Conservation (phyloP, 495 filamentous ascomycete genomes). For the Aspergillus egyptiacus region DNA sequence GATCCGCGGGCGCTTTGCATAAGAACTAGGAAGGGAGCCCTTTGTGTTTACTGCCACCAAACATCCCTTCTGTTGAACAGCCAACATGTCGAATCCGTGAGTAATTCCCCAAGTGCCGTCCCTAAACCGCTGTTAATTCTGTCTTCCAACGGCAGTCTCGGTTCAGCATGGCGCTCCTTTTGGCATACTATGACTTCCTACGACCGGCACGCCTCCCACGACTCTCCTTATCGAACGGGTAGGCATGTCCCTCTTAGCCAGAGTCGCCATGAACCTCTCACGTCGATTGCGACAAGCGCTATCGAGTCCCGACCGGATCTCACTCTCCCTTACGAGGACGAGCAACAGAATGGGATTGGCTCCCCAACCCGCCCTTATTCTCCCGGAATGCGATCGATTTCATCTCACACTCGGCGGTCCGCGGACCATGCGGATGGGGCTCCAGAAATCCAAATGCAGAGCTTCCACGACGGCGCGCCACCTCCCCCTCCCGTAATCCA, state of each 20-base stretch:
- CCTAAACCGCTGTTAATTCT: not conserved
- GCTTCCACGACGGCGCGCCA: slow-evolving; percentile 85
- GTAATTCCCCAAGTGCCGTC: slow-evolving; percentile 7
- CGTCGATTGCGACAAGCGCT: slow-evolving; percentile 71
- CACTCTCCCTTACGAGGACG: slow-evolving; percentile 67
- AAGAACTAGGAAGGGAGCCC: slow-evolving; percentile 6
- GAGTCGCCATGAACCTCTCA: slow-evolving; percentile 64
- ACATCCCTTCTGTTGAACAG: not conserved
- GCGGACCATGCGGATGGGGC: slow-evolving; percentile 54
- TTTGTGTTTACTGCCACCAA: slow-evolving; percentile 3
- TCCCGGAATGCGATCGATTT: slow-evolving; percentile 76
- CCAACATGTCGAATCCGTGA: slow-evolving; percentile 22
- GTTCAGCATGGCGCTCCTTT: slow-evolving; percentile 66
- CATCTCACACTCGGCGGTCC: slow-evolving; percentile 51
- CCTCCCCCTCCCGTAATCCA: slow-evolving; percentile 81
- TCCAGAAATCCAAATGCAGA: slow-evolving; percentile 93
- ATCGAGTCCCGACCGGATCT: slow-evolving; percentile 73
- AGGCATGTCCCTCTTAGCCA: slow-evolving; percentile 72
- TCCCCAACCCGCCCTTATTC: slow-evolving; percentile 68
- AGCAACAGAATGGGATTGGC: slow-evolving; percentile 46
- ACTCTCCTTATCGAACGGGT: slow-evolving; percentile 80
- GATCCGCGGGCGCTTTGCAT: slow-evolving; percentile 10
- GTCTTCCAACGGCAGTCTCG: slow-evolving; percentile 42
- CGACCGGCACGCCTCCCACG: slow-evolving; percentile 72
- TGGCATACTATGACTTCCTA: slow-evolving; percentile 93